phyloP scores from a whole-genome alignment of 495 filamentous ascomycete genomes.

The Penicillium verhagenii region DNA sequence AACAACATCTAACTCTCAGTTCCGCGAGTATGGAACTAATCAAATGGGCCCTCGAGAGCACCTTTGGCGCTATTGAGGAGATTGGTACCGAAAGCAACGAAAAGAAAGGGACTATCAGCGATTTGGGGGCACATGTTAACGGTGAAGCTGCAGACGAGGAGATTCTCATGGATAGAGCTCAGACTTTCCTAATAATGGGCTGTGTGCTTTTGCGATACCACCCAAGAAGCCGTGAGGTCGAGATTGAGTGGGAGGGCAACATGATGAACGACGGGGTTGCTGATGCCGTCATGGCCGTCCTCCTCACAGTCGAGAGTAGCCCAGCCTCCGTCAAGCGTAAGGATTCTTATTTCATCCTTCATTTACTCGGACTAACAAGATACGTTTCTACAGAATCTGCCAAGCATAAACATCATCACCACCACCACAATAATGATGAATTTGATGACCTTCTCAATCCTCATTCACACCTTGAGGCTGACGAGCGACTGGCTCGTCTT shows the following conservation, averaged over 20 bases:
- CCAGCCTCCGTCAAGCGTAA: constrained; percentile 93
- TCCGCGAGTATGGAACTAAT: constrained; percentile 90
- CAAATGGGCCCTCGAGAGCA: constrained; percentile 89
- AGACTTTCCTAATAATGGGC: constrained; percentile 83
- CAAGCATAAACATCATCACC: constrained; percentile 54
- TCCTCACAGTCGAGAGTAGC: constrained; percentile 85
- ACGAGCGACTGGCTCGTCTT: constrained; percentile 76
- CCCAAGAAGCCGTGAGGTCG: constrained; percentile 69
- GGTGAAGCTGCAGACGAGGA: constrained; percentile 53
- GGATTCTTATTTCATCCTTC: constrained; percentile 17
- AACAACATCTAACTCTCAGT: constrained; percentile 78
- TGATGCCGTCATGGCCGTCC: constrained; percentile 88
- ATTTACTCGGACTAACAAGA: constrained; percentile 12
- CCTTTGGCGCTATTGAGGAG: constrained; percentile 84
- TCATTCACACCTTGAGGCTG: constrained; percentile 65
- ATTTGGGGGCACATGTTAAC: constrained; percentile 35
- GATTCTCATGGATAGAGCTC: constrained; percentile 39
- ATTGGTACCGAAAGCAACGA: constrained; percentile 43
- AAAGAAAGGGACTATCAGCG: constrained; percentile 25
- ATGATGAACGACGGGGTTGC: constrained; percentile 97
- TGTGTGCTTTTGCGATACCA: constrained; percentile 73
- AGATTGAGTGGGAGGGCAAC: constrained; percentile 96
- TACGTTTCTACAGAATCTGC: constrained; percentile 49
- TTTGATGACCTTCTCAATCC: constrained; percentile 54
- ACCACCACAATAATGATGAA: constrained; percentile 45